Evolutionary conservation across 345 rosid genomes (phyloP).

Genomic region (Corymbia maculata): DNA sequence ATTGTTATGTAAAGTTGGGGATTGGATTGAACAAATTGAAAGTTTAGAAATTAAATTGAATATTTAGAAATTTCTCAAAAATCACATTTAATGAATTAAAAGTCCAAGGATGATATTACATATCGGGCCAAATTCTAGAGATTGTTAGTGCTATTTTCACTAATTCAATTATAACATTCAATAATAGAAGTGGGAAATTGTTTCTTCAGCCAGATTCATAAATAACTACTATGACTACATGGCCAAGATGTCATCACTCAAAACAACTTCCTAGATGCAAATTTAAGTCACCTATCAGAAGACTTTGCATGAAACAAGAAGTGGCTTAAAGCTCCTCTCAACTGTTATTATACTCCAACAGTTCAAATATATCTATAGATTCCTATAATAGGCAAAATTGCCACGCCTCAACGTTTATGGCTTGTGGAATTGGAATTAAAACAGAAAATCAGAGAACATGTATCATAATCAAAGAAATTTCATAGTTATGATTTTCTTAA

Average conservation of each 20-base stretch:
- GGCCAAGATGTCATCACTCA: not conserved
- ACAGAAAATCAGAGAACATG: not conserved
- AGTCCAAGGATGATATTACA: not conserved
- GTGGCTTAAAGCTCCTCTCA: not conserved
- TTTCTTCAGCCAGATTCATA: not conserved
- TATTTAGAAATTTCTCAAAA: too few species aligned
- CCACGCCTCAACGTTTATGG: not conserved
- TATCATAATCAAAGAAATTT: not conserved
- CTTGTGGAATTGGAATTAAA: not conserved
- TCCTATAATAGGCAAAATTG: not conserved
- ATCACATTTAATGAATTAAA: too few species aligned
- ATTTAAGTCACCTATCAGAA: not conserved
- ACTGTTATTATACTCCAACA: not conserved
- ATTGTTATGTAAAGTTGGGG: not conserved
- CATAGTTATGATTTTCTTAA: not conserved
- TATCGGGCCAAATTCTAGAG: fast-evolving
- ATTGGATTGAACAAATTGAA: not conserved
- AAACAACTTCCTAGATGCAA: not conserved
- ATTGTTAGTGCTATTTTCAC: not conserved
- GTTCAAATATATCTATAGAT: not conserved
- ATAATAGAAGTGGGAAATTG: not conserved
- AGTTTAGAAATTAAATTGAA: too few species aligned
- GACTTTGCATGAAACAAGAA: not conserved
- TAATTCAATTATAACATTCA: not conserved
- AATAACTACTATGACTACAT: not conserved